phyloP scores from a whole-genome alignment of 108 stramenopile species.

The Bacterosira constricta region DNA sequence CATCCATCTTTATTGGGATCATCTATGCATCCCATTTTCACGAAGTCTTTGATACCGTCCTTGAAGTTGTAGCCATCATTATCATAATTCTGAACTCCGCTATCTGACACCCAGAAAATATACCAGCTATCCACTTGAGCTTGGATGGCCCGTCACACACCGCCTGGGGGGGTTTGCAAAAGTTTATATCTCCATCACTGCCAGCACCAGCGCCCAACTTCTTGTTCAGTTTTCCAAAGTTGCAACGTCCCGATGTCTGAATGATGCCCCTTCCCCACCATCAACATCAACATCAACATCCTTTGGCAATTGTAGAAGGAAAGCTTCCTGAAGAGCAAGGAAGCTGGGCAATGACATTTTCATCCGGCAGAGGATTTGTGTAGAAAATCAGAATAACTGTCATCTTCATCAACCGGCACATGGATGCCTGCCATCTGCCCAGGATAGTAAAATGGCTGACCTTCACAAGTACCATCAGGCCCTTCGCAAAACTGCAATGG shows the following conservation, averaged over 20 bases:
- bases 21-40: background rate
- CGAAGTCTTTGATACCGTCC: background rate
- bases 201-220: constrained; percentile 5
- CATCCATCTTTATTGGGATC: constrained; percentile 4
- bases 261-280: constrained; percentile 23
- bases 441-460: constrained; percentile 18
- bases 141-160: constrained; percentile 4
- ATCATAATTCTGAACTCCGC: background rate
- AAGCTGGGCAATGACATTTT: background rate
- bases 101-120: constrained; percentile 23
- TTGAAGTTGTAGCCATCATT: constrained; percentile 1
- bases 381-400: constrained; percentile 3
- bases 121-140: constrained; percentile 10
- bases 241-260: constrained; percentile 10
- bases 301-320: constrained; percentile 13
- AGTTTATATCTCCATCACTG: constrained; percentile 6
- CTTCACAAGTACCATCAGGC: constrained; percentile 4
- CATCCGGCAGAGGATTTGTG: constrained; percentile 7
- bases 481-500: constrained; percentile 14
- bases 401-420: constrained; percentile 3
- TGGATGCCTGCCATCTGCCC: constrained; percentile 13
- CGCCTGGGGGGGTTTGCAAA: constrained; percentile 16
- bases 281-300: too few species aligned
- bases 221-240: constrained; percentile 20
- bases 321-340: constrained; percentile 2